These are phyloP conservation scores for Ormosia semicastrata DNA, from an alignment of 306 rosid genomes.

Conservation along the genomic window DNA sequence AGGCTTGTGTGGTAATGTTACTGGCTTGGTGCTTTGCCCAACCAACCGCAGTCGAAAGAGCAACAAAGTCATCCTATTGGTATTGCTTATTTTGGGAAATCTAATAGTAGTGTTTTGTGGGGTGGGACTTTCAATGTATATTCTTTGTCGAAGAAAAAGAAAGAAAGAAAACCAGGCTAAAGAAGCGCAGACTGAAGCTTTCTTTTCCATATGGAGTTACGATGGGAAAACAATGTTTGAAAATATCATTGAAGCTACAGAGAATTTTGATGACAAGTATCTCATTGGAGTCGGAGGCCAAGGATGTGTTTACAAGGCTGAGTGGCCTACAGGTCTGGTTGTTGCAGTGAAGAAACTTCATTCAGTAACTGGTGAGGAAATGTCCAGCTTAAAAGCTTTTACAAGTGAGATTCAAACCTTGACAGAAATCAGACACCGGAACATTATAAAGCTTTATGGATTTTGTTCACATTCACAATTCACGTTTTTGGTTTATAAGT, in stretches of 20 bases:
- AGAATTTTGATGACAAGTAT: constrained; percentile 27
- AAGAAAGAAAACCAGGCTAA: background rate
- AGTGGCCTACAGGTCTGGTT: constrained; percentile 14
- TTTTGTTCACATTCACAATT: constrained; percentile 32
- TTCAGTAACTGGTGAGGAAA: constrained; percentile 1
- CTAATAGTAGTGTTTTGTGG: background rate
- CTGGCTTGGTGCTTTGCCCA: constrained; percentile 18
- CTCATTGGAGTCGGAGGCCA: constrained; percentile 34
- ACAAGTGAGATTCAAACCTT: constrained; percentile 30
- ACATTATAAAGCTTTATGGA: constrained; percentile 37
- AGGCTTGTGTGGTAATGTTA: constrained; percentile 34
- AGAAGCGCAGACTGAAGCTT: background rate
- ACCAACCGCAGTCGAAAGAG: background rate
- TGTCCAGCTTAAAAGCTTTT: constrained; percentile 21
- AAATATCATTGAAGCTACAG: constrained; percentile 31
- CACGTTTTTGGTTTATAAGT: constrained; percentile 31
- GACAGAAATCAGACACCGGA: constrained; percentile 31
- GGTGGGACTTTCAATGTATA: constrained; percentile 19
- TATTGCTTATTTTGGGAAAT: background rate
- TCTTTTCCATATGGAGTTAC: constrained; percentile 26
- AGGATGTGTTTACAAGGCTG: constrained; percentile 36
- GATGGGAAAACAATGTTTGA: constrained; percentile 35
- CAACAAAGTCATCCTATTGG: background rate
- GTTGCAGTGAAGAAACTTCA: constrained; percentile 44
- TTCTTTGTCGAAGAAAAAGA: background rate